Evolutionary conservation across 2,329 filamentous ascomycete species (phyloP).

Genomic region (Gnomoniopsis smithogilvyi): DNA sequence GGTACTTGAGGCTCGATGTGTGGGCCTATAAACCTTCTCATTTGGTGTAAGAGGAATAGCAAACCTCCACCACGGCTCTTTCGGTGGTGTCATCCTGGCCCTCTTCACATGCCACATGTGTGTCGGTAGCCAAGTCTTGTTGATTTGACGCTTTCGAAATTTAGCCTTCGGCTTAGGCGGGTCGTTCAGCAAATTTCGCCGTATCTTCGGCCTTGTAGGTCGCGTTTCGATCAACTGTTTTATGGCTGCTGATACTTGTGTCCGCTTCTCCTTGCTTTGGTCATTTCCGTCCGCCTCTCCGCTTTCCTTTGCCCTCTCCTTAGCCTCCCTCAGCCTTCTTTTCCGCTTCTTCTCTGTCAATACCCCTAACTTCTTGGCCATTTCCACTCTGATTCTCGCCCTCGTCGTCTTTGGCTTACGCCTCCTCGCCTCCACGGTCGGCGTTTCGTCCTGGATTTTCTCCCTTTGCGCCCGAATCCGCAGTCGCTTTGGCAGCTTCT

Average conservation of each 20-base stretch:
- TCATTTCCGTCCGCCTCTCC: slow-evolving; percentile 13
- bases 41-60: slow-evolving; percentile 80
- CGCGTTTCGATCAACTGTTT: slow-evolving; percentile 35
- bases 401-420: slow-evolving; percentile 59
- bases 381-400: slow-evolving; percentile 67
- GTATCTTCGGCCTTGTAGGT: slow-evolving; percentile 60
- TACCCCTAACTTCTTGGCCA: slow-evolving; percentile 65
- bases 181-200: slow-evolving; percentile 66
- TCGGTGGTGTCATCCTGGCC: slow-evolving; percentile 79
- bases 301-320: slow-evolving; percentile 22
- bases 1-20: slow-evolving; percentile 73
- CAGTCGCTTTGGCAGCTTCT: slow-evolving; percentile 78
- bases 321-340: slow-evolving; percentile 35
- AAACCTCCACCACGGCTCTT: slow-evolving; percentile 84
- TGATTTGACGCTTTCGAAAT: slow-evolving; percentile 79
- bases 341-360: slow-evolving; percentile 56
- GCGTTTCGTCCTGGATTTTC: slow-evolving; percentile 90
- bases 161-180: slow-evolving; percentile 54
- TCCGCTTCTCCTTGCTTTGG: slow-evolving; percentile 16
- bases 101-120: slow-evolving; percentile 93
- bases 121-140: slow-evolving; percentile 93
- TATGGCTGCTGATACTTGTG: slow-evolving; percentile 17
- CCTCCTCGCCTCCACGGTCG: slow-evolving; percentile 65
- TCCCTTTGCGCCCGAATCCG: slow-evolving; percentile 65
- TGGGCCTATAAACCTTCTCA: slow-evolving; percentile 84